These are phyloP conservation scores for Dispira simplex DNA, from an alignment of 192 early-diverging fungal species.

Conservation along the genomic window DNA sequence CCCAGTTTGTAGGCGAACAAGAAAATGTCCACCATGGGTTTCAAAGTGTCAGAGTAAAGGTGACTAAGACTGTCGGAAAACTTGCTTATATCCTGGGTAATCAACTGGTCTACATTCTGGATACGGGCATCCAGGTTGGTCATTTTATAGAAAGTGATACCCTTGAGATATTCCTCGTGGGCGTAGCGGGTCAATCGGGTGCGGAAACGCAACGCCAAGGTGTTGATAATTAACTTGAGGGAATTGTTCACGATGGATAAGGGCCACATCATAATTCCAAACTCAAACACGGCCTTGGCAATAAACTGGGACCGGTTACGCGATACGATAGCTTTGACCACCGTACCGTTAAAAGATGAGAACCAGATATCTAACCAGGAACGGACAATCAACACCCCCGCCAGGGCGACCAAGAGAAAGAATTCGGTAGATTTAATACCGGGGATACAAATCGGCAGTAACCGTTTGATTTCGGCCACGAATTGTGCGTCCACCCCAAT, in stretches of 20 bases:
- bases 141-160: conserved; percentile 89
- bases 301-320: conserved; percentile 40
- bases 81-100: conserved; percentile 80
- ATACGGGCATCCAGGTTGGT: conserved; percentile 89
- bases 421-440: conserved; percentile 73
- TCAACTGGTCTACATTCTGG: conserved; percentile 76
- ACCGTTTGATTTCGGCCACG: conserved; percentile 40
- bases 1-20: conserved; percentile 86
- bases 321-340: conserved; percentile 60
- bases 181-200: conserved; percentile 78
- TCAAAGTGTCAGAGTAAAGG: conserved; percentile 89
- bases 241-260: conserved; percentile 54
- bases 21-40: conserved; percentile 85
- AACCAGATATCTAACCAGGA: conserved; percentile 86
- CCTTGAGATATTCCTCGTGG: conserved; percentile 68
- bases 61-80: conserved; percentile 77
- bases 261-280: conserved; percentile 87
- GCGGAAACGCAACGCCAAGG: conserved; percentile 63
- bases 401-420: conserved; percentile 66
- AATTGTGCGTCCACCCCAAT: conserved; percentile 23
- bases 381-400: conserved; percentile 52
- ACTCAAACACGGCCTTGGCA: conserved; percentile 40
- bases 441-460: conserved; percentile 76
- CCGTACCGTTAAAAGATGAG: conserved; percentile 46
- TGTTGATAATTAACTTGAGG: conserved; percentile 61